Percentiles rank a stretch among this genome's conserved stretches.
Evolutionary conservation across 495 filamentous ascomycete species (phyloP).

Genomic region (Aspergillus ostianus): DNA sequence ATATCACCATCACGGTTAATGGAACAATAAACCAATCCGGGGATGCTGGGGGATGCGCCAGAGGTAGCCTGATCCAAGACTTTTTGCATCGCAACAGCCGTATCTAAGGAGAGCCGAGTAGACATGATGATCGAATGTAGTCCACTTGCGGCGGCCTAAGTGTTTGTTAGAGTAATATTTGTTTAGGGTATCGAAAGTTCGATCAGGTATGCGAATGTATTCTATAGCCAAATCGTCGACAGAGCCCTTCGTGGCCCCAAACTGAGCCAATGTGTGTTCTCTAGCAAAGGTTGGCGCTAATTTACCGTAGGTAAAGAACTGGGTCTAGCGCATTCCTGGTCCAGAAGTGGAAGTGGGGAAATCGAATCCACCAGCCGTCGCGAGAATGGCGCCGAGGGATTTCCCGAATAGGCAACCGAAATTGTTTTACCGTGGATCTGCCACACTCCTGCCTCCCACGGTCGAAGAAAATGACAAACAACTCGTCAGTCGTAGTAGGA

Average conservation of each 20-base stretch:
- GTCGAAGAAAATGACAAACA: no score
- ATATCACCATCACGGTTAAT: constrained; percentile 37
- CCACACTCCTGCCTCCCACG: background rate
- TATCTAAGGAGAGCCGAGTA: background rate
- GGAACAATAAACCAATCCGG: constrained; percentile 9
- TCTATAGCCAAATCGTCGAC: no score
- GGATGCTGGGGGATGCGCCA: background rate
- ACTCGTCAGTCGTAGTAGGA: no score
- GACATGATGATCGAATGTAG: background rate
- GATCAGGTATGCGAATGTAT: no score
- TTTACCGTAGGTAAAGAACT: no score
- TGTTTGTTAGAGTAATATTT: background rate
- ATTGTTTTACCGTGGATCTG: background rate
- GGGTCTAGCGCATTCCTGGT: no score
- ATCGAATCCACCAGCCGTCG: background rate
- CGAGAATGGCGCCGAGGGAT: background rate
- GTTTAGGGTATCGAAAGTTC: no score
- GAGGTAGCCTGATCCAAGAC: background rate
- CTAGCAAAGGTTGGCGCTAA: no score
- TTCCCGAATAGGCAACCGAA: background rate
- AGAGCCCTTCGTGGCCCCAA: no score
- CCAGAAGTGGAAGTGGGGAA: background rate
- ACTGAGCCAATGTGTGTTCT: no score
- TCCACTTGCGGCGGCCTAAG: background rate
- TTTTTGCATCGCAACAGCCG: background rate